Evolutionary conservation across 139 green algal genomes (phyloP).

Genomic region (Chlamydomonas incerta): DNA sequence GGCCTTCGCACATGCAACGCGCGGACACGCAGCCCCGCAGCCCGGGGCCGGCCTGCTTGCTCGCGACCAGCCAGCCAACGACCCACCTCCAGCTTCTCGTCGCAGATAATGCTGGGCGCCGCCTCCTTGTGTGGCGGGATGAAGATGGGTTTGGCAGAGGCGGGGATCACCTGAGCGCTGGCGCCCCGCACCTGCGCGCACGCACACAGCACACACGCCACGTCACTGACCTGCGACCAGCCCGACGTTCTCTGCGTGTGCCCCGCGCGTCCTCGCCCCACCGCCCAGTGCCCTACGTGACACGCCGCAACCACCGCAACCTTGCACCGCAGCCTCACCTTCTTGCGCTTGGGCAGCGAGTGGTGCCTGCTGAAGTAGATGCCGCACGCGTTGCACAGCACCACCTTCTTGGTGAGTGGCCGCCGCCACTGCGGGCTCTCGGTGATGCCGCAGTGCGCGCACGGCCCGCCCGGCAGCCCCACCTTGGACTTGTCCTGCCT

Average conservation of each 20-base stretch:
- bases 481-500: background rate
- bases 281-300: too few species aligned
- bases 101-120: background rate
- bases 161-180: background rate
- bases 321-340: slow-evolving; percentile 15
- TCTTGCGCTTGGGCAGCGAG: slow-evolving; percentile 50
- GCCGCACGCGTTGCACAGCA: slow-evolving; percentile 60
- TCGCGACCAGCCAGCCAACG: too few species aligned
- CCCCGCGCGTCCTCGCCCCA: too few species aligned
- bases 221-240: too few species aligned
- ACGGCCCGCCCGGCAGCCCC: slow-evolving; percentile 46
- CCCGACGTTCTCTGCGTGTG: too few species aligned
- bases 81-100: slow-evolving; percentile 13
- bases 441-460: slow-evolving; percentile 44
- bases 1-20: too few species aligned
- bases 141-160: background rate
- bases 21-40: too few species aligned
- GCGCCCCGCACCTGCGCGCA: background rate
- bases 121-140: background rate
- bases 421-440: slow-evolving; percentile 57
- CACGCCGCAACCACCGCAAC: too few species aligned
- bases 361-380: slow-evolving; percentile 58
- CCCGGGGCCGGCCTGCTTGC: too few species aligned
- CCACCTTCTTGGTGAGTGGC: slow-evolving; percentile 52
- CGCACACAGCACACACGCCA: background rate